Base-by-base conservation (phyloP, 2,329 filamentous ascomycete species). In the Scytalidium sp. region DNA sequence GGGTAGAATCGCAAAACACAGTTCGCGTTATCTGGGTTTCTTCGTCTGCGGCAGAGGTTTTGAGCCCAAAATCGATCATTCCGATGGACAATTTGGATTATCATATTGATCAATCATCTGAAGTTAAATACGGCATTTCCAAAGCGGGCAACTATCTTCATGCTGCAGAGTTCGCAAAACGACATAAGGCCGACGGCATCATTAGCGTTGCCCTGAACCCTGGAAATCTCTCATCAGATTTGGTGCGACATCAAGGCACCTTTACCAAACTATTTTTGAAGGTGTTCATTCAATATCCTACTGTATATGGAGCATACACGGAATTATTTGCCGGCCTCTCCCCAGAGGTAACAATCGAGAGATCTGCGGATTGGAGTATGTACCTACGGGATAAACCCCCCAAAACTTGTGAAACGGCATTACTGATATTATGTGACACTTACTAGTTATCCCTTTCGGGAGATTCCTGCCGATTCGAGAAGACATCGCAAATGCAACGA, bases 401-500 rank as follows among this genome's bases (percentile, higher is more conserved):
- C n/a, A n/a, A n/a, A n/a, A n/a, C n/a, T n/a, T n/a, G n/a, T n/a
- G n/a, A n/a, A n/a, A n/a, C n/a, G n/a, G n/a, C n/a, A n/a, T 17
- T 21, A 39, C 21, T 9, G 10, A 15, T 13, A 11, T 36, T 11
- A 36, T n/a, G 20, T n/a, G n/a, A n/a, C n/a, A 19, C 15, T 22
- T 36, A 20, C 8, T 43, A 66, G 65, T 79, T 23, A 64, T 73
- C 39, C 74, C 75, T 2, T 79, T 71, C 69, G 75, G 75, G 52
- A 58, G 64, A 39, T 53, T 64, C 47, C 46, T 50, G 43, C 49
- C 61, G 19, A 61, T 67, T 25, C 57, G 65, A 4, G 50, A 54
- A 36, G 68, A 70, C 47, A 39, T 70, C 17, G 53, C 55, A 1
- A 51, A 61, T 2, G 64, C 57, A 6, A 61, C 63, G 1, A 65